Evolutionary conservation across 371 early-diverging fungal species (phyloP), one percentile per base, ranked within the genome.

Genomic region (Mucor plumbeus): DNA sequence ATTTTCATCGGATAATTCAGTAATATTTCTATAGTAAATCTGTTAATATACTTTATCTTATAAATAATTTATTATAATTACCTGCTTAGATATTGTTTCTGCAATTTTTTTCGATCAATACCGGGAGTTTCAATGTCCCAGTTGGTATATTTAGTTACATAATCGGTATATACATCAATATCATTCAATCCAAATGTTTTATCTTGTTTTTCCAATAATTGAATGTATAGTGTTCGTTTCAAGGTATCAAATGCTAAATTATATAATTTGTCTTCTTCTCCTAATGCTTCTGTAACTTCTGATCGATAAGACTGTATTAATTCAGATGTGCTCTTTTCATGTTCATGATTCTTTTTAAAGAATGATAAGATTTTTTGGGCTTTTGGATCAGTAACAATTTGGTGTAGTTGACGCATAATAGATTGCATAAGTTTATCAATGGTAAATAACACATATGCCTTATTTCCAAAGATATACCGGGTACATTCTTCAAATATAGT

Each of bases 401-500:
- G 47, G 55, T 74, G 65, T 35, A 70, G 50, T 68, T 74, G 74
- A 0, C 71, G 68, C 54, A 65, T 68, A 21, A 74, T 61, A 11
- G 68, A 63, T 33, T 59, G 39, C 68, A 70, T 68, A 2, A 74
- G 54, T 15, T 92, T 94, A 75, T 97, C 97, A 34, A 97, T 80
- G 0, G 96, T 95, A 64, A 95, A 93, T 38, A 94, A 76, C 26
- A 87, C 72, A 75, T 95, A 96, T 0, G 93, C 97, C 43, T 91
- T 83, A 33, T 92, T 93, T 15, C 94, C 92, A 80, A 92, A 97
- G 70, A 96, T 80, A 53, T 88, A 86, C 5, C 98, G 87, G 55
- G 92, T 73, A 47, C 90, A 83, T 60, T 99, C 99, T 71, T 99
- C 99, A 88, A 91, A 99, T 39, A 78, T 82, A 48, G 80, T 76